Base-by-base conservation (phyloP, 192 early-diverging fungal genomes). In the Backusella macrospora region DNA sequence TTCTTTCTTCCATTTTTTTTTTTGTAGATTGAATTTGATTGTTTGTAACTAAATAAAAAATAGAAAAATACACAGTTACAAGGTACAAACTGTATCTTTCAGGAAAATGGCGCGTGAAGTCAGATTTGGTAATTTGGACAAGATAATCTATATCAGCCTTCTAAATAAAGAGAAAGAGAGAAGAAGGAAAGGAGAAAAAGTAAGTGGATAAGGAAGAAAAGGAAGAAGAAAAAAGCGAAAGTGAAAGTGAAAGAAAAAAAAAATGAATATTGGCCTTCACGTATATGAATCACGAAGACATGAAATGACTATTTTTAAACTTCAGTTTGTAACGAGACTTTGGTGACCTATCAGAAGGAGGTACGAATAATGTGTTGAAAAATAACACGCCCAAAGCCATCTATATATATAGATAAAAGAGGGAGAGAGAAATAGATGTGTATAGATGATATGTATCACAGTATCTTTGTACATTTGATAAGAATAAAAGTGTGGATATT, bases 31-130 rank as follows among this genome's bases (percentile, higher is more conserved):
- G 21, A 34, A 34, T 34, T 2, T 2, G 29, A 34, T 34, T 34
- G 29, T 34, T 23, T 59, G 49, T 59, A 59, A 59, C 18, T 59
- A 26, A 26, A 59, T 26, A 16, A 59, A 59, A 5, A 23, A 26
- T 59, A 43, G 10, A 59, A 59, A 55, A 59, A 59, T 23, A 59
- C 21, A 59, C 52, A 59, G 52, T 59, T 59, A 59, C 52, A 59
- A 59, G 5, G 52, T 59, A 59, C 52, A 59, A 59, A 59, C 23
- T 4, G 2, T 59, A 59, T 59, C 23, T 59, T 59, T 59, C 52
- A 59, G 52, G 52, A 59, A 59, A 59, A 59, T 59, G 52, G 52
- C 52, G 52, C 52, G 52, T 59, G 52, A 59, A 59, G 26, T 18
- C 26, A 26, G 9, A 59, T 59, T 59, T 59, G 52, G 52, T 18